A percentile compares a stretch with the other conserved stretches of the same genome.
phyloP scores from a whole-genome alignment of 441 rosid species.

The Erysimum pusillum region DNA sequence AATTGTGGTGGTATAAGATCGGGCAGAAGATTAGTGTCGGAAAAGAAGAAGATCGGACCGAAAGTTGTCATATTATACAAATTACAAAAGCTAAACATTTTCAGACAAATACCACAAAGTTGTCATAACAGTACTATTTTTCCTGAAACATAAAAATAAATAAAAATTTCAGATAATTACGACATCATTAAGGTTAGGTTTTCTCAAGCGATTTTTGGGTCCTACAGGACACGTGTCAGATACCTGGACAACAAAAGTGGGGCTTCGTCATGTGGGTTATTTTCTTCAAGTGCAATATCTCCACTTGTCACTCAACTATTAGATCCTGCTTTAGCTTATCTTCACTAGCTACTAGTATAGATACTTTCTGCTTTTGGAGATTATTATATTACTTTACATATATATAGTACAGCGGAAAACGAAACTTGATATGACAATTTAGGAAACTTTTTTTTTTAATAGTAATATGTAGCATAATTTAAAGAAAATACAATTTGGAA shows the following conservation, averaged over 20 bases:
- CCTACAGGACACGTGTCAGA: slow-evolving; percentile 21
- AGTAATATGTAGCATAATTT: too few species aligned
- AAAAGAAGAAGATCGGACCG: slow-evolving; percentile 34
- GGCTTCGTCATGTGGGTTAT: slow-evolving; percentile 29
- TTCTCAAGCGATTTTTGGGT: slow-evolving; percentile 10
- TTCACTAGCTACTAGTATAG: slow-evolving; percentile 2
- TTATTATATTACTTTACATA: neutral
- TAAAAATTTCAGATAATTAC: slow-evolving; percentile 27
- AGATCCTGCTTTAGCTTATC: slow-evolving; percentile 34
- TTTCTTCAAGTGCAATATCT: slow-evolving; percentile 6
- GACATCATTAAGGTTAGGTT: slow-evolving; percentile 21
- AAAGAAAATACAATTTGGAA: too few species aligned
- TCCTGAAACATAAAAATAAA: neutral
- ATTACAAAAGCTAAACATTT: slow-evolving; percentile 25
- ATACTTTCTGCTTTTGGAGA: slow-evolving; percentile 30
- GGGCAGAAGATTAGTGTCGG: neutral
- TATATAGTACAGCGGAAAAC: slow-evolving; percentile 2
- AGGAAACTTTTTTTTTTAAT: too few species aligned
- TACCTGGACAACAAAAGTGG: slow-evolving; percentile 14
- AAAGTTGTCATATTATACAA: slow-evolving; percentile 37
- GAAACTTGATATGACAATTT: slow-evolving; percentile 6
- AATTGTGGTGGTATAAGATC: slow-evolving; percentile 6
- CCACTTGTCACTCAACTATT: slow-evolving; percentile 36
- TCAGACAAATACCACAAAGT: neutral
- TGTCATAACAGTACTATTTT: neutral